Base-by-base conservation (phyloP, 306 rosid species). In the Prunus davidiana region DNA sequence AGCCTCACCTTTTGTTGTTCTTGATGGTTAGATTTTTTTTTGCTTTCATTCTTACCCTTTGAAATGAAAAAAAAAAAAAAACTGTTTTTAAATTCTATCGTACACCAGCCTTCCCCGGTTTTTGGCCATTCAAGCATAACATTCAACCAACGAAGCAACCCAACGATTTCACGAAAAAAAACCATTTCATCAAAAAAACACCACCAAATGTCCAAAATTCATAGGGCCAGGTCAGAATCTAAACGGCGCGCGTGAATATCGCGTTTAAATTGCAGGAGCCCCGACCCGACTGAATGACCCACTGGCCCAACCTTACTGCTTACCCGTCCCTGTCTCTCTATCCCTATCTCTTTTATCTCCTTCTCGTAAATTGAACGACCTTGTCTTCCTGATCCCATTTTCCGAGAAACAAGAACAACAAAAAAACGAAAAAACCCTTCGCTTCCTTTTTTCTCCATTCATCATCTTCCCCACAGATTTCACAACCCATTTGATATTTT, bases 331-430 rank as follows among this genome's bases (percentile, higher is more conserved):
- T 55, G 46, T 66, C 68, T 6, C 16, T 61, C 51, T 54, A 47
- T 58, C 66, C 50, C 62, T 32, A 12, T 45, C 79, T 16, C 63
- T 1, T 14, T 6, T 28, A 7, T 16, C 10, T 41, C 43, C 61
- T 58, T 51, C 11, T 38, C 67, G 68, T 69, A 73, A 82, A 74
- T 47, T 12, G 45, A 47, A 72, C 46, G 50, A 28, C 45, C 41
- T 47, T 27, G 8, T 55, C 11, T 64, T 45, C 43, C 30, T 50
- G 67, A 71, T 76, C 67, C 76, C 58, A 76, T 70, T 76, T 75
- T 10, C 75, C 71, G 69, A 78, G 15, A 45, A 34, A 12, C 52
- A 38, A 38, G 43, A 38, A 7, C 9, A 38, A 38, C 43, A 38
- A 38, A 38, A 38, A 38, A 38, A 38, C 43, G 9, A 7, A 38